These are phyloP conservation scores for Elongisporangium undulatum DNA, from an alignment of 352 stramenopile genomes.

Conservation along the genomic window DNA sequence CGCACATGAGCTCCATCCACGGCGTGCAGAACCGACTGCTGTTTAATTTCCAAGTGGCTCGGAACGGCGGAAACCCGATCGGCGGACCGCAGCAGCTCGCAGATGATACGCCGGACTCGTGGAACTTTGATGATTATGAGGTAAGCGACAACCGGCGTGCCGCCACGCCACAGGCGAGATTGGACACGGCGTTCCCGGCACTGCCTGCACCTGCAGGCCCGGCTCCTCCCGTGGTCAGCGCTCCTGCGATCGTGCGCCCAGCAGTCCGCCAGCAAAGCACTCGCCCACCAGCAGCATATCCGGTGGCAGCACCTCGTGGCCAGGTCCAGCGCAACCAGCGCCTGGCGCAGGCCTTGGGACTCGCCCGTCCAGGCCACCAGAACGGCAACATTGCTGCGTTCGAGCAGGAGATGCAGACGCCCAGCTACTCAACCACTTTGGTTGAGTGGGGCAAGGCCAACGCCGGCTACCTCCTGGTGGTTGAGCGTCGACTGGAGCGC, in stretches of 20 bases:
- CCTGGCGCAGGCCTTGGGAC: constrained; percentile 54
- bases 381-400: constrained; percentile 41
- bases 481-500: constrained; percentile 70
- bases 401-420: constrained; percentile 74
- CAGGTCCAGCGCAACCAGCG: constrained; percentile 69
- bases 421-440: constrained; percentile 52
- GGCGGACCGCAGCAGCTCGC: constrained; percentile 16
- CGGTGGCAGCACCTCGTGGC: constrained; percentile 26
- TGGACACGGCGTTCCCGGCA: constrained; percentile 66
- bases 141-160: constrained; percentile 18
- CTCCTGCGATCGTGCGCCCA: constrained; percentile 37
- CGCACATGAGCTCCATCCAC: constrained; percentile 79
- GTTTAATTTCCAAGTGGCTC: constrained; percentile 72
- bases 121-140: constrained; percentile 41
- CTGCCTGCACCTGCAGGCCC: constrained; percentile 40
- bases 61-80: constrained; percentile 52
- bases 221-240: constrained; percentile 26
- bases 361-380: constrained; percentile 32
- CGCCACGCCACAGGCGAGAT: constrained; percentile 12
- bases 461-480: constrained; percentile 56
- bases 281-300: constrained; percentile 12
- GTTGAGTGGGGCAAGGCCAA: constrained; percentile 75
- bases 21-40: constrained; percentile 65
- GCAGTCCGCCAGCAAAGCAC: constrained; percentile 11
- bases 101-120: constrained; percentile 50